Conservation (phyloP, 2,329 filamentous ascomycete species). For the Chalaropsis thielavioides region DNA sequence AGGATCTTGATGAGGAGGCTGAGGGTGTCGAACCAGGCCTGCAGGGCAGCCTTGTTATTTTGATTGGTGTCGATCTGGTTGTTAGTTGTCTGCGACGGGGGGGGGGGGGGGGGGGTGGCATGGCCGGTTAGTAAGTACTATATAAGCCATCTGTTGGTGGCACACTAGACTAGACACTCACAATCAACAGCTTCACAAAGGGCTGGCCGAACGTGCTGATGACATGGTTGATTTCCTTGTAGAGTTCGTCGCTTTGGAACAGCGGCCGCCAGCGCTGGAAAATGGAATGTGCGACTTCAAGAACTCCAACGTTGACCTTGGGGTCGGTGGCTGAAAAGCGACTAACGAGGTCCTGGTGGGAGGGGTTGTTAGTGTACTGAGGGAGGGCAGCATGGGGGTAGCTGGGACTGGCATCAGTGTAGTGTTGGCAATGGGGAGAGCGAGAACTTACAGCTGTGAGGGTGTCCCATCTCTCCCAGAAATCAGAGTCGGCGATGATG, state of each 20-base stretch:
- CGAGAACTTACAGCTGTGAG: constrained; percentile 39
- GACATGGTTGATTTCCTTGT: constrained; percentile 93
- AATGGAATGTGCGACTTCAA: constrained; percentile 96
- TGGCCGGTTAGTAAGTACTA: not conserved
- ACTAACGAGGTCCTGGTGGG: constrained; percentile 62
- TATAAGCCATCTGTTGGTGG: not conserved
- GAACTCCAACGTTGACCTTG: constrained; percentile 78
- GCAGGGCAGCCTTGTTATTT: constrained; percentile 58
- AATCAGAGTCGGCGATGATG: constrained; percentile 94
- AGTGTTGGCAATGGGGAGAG: not conserved
- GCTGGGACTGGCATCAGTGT: not conserved
- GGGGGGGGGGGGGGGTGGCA: too few relatives aligned
- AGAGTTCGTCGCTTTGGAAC: constrained; percentile 84
- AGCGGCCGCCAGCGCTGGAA: constrained; percentile 92
- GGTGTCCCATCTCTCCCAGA: constrained; percentile 94
- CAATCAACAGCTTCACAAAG: constrained; percentile 66
- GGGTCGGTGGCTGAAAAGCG: constrained; percentile 70
- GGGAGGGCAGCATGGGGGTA: not conserved
- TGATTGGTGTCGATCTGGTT: constrained; percentile 58
- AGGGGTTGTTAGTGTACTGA: not conserved
- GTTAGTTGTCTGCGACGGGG: constrained; percentile 43
- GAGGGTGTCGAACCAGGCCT: constrained; percentile 68
- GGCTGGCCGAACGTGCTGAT: constrained; percentile 69
- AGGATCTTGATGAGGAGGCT: constrained; percentile 84
- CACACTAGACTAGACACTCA: constrained; percentile 27